A percentile compares a stretch with the other conserved stretches of the same genome.
phyloP scores from a whole-genome alignment of 2,329 filamentous ascomycete genomes.

The Xylaria sp. region DNA sequence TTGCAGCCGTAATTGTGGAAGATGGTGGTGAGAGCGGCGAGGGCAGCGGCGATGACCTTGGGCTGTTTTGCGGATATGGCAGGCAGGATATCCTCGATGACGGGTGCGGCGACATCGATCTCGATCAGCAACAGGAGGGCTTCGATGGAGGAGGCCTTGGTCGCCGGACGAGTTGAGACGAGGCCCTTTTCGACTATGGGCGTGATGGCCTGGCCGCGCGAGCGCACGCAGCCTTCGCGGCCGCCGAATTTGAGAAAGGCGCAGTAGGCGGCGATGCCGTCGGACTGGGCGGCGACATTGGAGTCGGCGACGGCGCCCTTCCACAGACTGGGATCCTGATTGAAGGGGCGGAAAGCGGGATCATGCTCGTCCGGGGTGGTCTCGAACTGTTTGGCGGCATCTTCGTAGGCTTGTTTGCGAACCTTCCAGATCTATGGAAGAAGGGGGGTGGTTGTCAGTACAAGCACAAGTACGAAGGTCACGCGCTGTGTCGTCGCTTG shows the following conservation, averaged over 20 bases:
- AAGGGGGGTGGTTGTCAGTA: neutral
- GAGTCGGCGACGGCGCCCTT: slow-evolving; percentile 93
- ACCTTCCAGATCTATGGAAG: slow-evolving; percentile 86
- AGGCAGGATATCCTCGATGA: slow-evolving; percentile 88
- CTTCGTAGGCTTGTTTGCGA: slow-evolving; percentile 93
- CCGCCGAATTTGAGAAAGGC: slow-evolving; percentile 94
- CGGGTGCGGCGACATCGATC: slow-evolving; percentile 83
- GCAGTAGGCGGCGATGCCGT: slow-evolving; percentile 87
- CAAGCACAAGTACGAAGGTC: neutral
- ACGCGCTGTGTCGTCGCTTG: neutral
- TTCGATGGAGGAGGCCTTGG: slow-evolving; percentile 88
- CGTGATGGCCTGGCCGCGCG: slow-evolving; percentile 77
- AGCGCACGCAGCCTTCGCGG: slow-evolving; percentile 79
- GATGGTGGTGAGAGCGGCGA: slow-evolving; percentile 77
- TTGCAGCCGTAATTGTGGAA: slow-evolving; percentile 97
- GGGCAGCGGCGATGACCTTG: slow-evolving; percentile 52
- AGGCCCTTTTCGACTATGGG: slow-evolving; percentile 93
- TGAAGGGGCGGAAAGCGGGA: slow-evolving; percentile 86
- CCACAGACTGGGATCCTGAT: slow-evolving; percentile 87
- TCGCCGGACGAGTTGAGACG: slow-evolving; percentile 85
- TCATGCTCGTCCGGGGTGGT: slow-evolving; percentile 85
- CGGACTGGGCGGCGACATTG: slow-evolving; percentile 96
- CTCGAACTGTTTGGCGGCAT: slow-evolving; percentile 87
- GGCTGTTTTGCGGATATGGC: slow-evolving; percentile 55
- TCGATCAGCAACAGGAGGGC: slow-evolving; percentile 90